A percentile compares a stretch with the other conserved stretches of the same genome.
These are phyloP conservation scores for Globisporangium lucens DNA, from an alignment of 352 stramenopile species.

Conservation along the genomic window DNA sequence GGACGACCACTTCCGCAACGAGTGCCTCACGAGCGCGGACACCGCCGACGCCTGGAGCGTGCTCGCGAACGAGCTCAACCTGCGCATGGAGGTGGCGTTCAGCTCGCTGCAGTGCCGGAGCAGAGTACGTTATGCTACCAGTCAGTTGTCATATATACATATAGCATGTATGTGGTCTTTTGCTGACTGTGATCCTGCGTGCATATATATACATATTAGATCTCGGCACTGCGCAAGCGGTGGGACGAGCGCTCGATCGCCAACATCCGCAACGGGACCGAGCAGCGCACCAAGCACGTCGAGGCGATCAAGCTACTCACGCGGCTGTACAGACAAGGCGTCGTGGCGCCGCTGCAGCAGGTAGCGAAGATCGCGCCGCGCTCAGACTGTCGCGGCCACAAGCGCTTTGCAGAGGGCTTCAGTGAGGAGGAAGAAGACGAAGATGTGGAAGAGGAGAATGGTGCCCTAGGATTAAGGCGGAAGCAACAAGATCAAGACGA, in stretches of 20 bases:
- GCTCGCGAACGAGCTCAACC: background rate
- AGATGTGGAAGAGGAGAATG: background rate
- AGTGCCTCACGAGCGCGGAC: constrained; percentile 1
- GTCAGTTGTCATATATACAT: background rate
- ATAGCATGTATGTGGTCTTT: background rate
- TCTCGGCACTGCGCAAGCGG: background rate
- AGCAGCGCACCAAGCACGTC: constrained; percentile 2
- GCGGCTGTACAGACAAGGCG: background rate
- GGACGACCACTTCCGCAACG: background rate
- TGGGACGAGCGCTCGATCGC: constrained; percentile 4
- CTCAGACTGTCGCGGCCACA: background rate
- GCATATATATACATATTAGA: background rate
- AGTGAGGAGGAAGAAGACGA: background rate
- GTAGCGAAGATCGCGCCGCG: background rate
- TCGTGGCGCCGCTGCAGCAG: constrained; percentile 3
- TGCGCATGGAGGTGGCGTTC: constrained; percentile 5
- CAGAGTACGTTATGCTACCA: background rate
- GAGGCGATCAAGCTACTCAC: constrained; percentile 3
- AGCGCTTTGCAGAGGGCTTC: background rate
- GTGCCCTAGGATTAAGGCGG: background rate
- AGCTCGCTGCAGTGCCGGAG: background rate
- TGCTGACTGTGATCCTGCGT: background rate
- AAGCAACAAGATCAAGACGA: background rate
- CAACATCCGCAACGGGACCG: constrained; percentile 1
- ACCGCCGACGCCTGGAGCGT: background rate